phyloP scores from a whole-genome alignment of 2,329 filamentous ascomycete species.

The Botrytis aclada region DNA sequence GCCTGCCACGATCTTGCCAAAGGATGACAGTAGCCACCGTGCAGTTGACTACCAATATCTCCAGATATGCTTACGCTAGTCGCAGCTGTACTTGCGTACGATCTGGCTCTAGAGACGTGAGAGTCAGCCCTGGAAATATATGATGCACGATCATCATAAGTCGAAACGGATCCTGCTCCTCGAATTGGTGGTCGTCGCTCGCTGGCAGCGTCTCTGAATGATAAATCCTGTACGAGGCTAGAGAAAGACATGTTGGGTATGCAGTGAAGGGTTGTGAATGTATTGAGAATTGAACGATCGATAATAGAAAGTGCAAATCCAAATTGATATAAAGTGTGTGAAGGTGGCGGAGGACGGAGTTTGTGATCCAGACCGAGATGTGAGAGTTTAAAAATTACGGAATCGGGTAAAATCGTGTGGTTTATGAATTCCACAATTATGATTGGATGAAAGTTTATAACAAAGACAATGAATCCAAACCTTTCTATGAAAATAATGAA shows the following conservation, averaged over 20 bases:
- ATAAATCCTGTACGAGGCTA: conserved; percentile 62
- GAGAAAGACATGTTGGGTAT: conserved; percentile 60
- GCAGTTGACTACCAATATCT: conserved; percentile 79
- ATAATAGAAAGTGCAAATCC: background rate
- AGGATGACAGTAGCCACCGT: conserved; percentile 79
- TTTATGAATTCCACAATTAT: conserved; percentile 16
- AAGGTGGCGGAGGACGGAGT: background rate
- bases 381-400: background rate
- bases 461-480: background rate
- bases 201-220: conserved; percentile 52
- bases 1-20: conserved; percentile 79
- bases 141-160: conserved; percentile 58
- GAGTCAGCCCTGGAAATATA: conserved; percentile 56
- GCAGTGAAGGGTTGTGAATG: background rate
- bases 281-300: background rate
- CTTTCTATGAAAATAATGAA: background rate
- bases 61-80: conserved; percentile 68
- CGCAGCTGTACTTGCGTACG: conserved; percentile 63
- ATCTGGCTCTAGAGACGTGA: conserved; percentile 61
- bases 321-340: background rate
- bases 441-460: conserved; percentile 12
- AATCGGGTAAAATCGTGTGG: conserved; percentile 1
- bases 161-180: conserved; percentile 45
- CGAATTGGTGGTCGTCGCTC: conserved; percentile 47
- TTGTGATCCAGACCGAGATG: background rate